A percentile compares a stretch with the other conserved stretches of the same genome.
These are phyloP conservation scores for Plasmodium chabaudi DNA, from an alignment of 169 alveolate genomes.

Conservation along the genomic window DNA sequence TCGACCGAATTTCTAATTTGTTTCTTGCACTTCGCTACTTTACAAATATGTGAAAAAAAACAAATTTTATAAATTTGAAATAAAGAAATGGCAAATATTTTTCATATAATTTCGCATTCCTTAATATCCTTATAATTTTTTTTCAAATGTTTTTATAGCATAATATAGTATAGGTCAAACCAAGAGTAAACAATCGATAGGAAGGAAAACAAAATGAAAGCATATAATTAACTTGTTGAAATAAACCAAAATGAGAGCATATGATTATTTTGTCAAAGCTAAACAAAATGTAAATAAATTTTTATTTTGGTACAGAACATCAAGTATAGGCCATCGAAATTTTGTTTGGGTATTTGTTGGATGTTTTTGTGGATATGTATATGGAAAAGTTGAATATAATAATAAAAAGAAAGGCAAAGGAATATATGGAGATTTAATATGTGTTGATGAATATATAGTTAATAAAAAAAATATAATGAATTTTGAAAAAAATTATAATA, in stretches of 20 bases:
- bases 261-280: constrained; percentile 21
- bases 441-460: constrained; percentile 78
- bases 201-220: background rate
- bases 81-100: no score
- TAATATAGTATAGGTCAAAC: background rate
- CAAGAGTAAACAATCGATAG: background rate
- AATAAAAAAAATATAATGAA: constrained; percentile 44
- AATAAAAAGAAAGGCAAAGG: constrained; percentile 80
- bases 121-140: no score
- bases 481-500: constrained; percentile 81
- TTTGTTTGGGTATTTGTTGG: constrained; percentile 82
- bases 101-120: no score
- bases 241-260: background rate
- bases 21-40: no score
- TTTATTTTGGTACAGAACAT: constrained; percentile 77
- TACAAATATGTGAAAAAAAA: no score
- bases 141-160: no score
- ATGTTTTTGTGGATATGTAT: constrained; percentile 80
- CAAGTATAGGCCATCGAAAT: constrained; percentile 84
- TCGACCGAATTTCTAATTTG: no score
- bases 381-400: constrained; percentile 72
- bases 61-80: no score
- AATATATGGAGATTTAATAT: constrained; percentile 81
- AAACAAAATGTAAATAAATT: constrained; percentile 63
- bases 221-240: background rate